phyloP scores from a whole-genome alignment of 768 basidiomycete genomes.

The Paxillus ammoniavirescens region DNA sequence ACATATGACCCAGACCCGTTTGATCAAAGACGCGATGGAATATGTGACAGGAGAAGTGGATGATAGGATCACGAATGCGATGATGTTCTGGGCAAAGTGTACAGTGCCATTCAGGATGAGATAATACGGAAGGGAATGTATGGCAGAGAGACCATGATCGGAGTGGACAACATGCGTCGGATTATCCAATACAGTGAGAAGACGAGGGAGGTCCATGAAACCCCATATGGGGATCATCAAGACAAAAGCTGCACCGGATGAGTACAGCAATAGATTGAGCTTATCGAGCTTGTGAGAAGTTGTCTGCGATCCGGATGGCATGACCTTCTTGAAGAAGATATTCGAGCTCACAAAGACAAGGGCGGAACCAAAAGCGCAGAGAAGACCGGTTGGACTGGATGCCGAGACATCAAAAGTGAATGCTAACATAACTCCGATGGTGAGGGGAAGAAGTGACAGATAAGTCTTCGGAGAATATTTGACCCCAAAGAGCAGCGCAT shows the following conservation, averaged over 20 bases:
- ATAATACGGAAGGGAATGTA: slow-evolving; percentile 73
- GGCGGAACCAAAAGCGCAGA: slow-evolving; percentile 96
- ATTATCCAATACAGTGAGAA: slow-evolving; percentile 48
- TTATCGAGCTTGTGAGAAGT: slow-evolving; percentile 87
- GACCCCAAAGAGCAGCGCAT: slow-evolving; percentile 90
- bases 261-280: slow-evolving; percentile 93
- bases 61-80: slow-evolving; percentile 94
- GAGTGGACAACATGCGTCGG: slow-evolving; percentile 46
- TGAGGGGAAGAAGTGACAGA: slow-evolving; percentile 90
- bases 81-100: slow-evolving; percentile 96
- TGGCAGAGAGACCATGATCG: slow-evolving; percentile 41
- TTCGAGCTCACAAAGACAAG: slow-evolving; percentile 97
- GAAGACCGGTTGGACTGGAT: slow-evolving; percentile 81
- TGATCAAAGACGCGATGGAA: slow-evolving; percentile 96
- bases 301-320: slow-evolving; percentile 61
- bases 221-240: slow-evolving; percentile 97
- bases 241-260: slow-evolving; percentile 89
- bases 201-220: slow-evolving; percentile 77
- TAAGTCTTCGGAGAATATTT: slow-evolving; percentile 92
- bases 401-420: slow-evolving; percentile 91
- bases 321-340: slow-evolving; percentile 98
- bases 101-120: slow-evolving; percentile 94
- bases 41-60: slow-evolving; percentile 98
- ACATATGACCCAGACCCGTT: slow-evolving; percentile 97
- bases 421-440: slow-evolving; percentile 95